Evolutionary conservation across 1,284 basidiomycete genomes (phyloP).

Genomic region (Rhodotorula glutinis): DNA sequence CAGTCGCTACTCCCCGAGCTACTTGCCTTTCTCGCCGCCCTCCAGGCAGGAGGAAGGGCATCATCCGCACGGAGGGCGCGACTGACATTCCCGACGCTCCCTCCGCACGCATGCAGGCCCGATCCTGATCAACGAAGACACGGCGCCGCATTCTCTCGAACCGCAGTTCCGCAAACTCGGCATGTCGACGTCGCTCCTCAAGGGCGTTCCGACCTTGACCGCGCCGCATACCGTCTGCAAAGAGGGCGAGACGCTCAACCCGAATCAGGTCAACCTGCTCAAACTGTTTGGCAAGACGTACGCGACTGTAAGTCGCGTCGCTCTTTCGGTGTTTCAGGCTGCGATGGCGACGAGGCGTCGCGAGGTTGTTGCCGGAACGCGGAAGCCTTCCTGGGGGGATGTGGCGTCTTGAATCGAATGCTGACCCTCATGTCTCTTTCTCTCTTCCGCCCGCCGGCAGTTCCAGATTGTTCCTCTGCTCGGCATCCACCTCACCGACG

Average conservation of each 20-base stretch:
- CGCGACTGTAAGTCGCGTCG: slow-evolving; percentile 57
- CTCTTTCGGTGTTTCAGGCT: neutral
- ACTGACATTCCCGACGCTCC: neutral
- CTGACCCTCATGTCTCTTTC: no score
- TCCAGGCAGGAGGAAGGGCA: no score
- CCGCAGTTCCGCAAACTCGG: slow-evolving; percentile 91
- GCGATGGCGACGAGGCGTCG: no score
- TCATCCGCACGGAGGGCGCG: no score
- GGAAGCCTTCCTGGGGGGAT: no score
- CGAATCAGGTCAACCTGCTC: slow-evolving; percentile 71
- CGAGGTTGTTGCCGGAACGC: no score
- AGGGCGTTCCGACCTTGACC: slow-evolving; percentile 78
- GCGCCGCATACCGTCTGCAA: slow-evolving; percentile 80
- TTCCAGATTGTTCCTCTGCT: slow-evolving; percentile 38
- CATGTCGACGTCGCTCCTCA: slow-evolving; percentile 73
- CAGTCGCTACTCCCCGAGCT: slow-evolving; percentile 22
- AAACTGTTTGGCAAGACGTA: slow-evolving; percentile 83
- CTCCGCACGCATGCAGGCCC: slow-evolving; percentile 50
- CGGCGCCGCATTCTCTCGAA: slow-evolving; percentile 95
- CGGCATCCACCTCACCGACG: slow-evolving; percentile 36
- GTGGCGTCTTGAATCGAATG: no score
- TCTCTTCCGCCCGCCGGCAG: slow-evolving; percentile 3
- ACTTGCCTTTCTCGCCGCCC: no score
- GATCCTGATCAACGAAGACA: slow-evolving; percentile 54
- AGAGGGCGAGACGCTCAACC: slow-evolving; percentile 68